Evolutionary conservation across 1,284 basidiomycete genomes (phyloP).

Genomic region (Melanopsichium pennsylvanicum): DNA sequence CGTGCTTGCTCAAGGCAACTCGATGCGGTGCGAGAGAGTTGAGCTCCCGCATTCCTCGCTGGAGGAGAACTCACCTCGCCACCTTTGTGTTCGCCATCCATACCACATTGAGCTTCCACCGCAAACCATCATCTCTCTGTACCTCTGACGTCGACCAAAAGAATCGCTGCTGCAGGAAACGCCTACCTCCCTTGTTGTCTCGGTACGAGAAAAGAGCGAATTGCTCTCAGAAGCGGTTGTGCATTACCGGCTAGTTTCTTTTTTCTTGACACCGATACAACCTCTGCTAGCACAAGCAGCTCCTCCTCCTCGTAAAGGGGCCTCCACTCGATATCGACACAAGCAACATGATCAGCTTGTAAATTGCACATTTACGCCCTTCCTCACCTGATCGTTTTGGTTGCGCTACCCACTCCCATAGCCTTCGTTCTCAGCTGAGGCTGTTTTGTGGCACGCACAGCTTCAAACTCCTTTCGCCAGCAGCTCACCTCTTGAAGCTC

Average conservation of each 20-base stretch:
- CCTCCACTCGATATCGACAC: background rate
- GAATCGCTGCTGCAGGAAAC: background rate
- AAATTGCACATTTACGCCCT: background rate
- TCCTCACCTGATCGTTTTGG: background rate
- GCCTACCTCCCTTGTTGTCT: background rate
- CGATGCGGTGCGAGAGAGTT: conserved; percentile 1
- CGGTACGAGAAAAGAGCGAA: background rate
- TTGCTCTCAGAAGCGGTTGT: background rate
- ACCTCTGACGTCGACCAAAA: background rate
- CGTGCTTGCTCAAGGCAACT: background rate
- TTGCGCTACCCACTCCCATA: background rate
- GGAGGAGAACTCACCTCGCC: background rate
- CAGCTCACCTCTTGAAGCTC: background rate
- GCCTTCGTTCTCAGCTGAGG: background rate
- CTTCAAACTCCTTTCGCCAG: too few species aligned
- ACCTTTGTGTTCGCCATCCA: background rate
- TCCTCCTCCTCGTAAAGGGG: background rate
- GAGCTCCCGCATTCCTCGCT: too few species aligned
- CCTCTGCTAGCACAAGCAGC: too few species aligned
- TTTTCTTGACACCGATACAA: background rate
- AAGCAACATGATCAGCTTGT: conserved; percentile 5
- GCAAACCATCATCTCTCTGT: background rate
- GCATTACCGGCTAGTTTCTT: background rate
- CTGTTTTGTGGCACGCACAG: background rate
- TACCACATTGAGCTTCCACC: background rate